Evolutionary conservation across 2,329 filamentous ascomycete genomes (phyloP), one percentile per base, ranked within the genome.

Genomic region (Aspergillus novoparasiticus): DNA sequence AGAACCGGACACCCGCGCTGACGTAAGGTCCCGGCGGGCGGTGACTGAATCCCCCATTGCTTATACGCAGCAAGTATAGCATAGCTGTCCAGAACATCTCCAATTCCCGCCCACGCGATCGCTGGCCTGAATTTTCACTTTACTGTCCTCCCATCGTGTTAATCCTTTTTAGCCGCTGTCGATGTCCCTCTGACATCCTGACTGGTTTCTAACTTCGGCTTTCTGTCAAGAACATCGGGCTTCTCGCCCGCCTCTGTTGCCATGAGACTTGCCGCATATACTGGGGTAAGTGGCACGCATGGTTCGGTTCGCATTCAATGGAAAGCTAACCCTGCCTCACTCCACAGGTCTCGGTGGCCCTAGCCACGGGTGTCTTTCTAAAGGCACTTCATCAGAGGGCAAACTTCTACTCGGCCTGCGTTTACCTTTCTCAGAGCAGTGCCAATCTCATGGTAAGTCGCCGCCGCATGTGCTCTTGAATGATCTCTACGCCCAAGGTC

Each of bases 381-480:
- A 95, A 94, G 75, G 94, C 95, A 66, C 94, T 98, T 80, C 91
- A 95, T 75, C 92, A 98, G 81, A 89, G 95, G 68, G 90, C 95
- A 67, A 99, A 99, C 81, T 99, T 98, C 84, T 99, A 99, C 82
- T 96, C 94, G 60, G 94, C 95, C 69, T 95, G 93, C 81, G 95
- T 99, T 56, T 97, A 98, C 80, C 88, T 99, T 57, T 92, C 94
- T 46, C 94, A 98, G 80, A 97, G 93, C 79, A 98, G 95, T 82
- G 90, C 96, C 72, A 98, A 94, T 76, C 83, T 98, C 59, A 91
- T 98, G 87, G 92, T 95, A 78, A 70, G 86, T 79, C 57, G 60
- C 64, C 64, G 58, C 58, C 53, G 59, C 45, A 26, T 41, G 41
- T 34, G 57, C 58, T 28, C 57, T 45, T 36, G 11, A 14, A 51